Conservation (phyloP, 2,329 filamentous ascomycete species). For the Aotearoamyces nothofagi region DNA sequence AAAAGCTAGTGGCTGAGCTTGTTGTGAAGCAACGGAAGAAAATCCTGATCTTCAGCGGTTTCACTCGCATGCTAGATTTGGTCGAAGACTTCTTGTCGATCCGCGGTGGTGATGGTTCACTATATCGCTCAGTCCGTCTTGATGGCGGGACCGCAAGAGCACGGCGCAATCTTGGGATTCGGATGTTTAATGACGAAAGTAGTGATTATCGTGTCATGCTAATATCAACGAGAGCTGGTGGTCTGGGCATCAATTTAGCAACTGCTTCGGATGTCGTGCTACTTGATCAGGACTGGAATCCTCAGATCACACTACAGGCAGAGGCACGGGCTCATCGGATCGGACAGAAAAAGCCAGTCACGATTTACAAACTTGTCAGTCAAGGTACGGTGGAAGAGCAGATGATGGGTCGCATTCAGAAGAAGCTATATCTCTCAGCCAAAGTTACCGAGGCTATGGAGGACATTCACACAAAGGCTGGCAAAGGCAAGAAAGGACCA, state of each 20-base stretch:
- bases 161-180: slow-evolving; percentile 85
- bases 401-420: slow-evolving; percentile 37
- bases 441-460: slow-evolving; percentile 45
- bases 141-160: slow-evolving; percentile 68
- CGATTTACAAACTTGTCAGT: slow-evolving; percentile 89
- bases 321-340: slow-evolving; percentile 89
- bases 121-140: slow-evolving; percentile 59
- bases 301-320: slow-evolving; percentile 92
- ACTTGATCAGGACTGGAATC: slow-evolving; percentile 93
- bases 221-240: slow-evolving; percentile 83
- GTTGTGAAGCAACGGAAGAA: slow-evolving; percentile 45
- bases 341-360: slow-evolving; percentile 85
- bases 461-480: slow-evolving; percentile 28
- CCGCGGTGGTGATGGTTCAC: slow-evolving; percentile 38
- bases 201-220: slow-evolving; percentile 80
- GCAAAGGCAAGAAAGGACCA: slow-evolving; percentile 16
- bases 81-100: slow-evolving; percentile 69
- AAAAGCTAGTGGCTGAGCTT: slow-evolving; percentile 74
- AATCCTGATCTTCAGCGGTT: slow-evolving; percentile 92
- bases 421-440: slow-evolving; percentile 44
- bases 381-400: slow-evolving; percentile 82
- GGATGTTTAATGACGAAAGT: slow-evolving; percentile 76
- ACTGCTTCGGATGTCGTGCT: slow-evolving; percentile 96
- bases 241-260: slow-evolving; percentile 92
- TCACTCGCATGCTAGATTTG: slow-evolving; percentile 75